Conservation (phyloP, 2,329 filamentous ascomycete genomes). For the Penicillium sp. region DNA sequence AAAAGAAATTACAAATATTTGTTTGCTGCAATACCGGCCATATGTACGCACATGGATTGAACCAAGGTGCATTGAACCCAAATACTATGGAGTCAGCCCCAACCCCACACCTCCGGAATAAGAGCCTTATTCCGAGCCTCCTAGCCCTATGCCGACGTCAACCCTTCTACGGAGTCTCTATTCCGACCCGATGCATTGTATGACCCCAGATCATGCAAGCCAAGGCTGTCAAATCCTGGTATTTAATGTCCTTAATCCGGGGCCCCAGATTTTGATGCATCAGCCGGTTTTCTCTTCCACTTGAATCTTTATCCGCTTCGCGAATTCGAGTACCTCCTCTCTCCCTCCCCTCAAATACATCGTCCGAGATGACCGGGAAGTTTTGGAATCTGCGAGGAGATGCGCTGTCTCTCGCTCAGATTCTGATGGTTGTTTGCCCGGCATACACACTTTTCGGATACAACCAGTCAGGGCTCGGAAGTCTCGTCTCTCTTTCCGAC, state of each 20-base stretch:
- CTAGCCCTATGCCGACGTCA: not conserved
- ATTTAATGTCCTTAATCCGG: constrained; percentile 1
- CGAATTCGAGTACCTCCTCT: not conserved
- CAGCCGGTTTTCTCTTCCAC: not conserved
- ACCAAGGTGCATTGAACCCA: too few species aligned
- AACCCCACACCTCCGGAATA: not conserved
- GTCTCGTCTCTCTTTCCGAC: not conserved
- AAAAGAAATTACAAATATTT: too few species aligned
- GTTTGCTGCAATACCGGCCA: too few species aligned
- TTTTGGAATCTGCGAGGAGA: not conserved
- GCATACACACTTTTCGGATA: not conserved
- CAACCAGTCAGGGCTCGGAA: not conserved
- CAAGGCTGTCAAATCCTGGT: not conserved
- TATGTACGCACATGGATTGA: too few species aligned
- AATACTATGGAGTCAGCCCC: too few species aligned
- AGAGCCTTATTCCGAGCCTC: not conserved
- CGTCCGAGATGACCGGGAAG: not conserved
- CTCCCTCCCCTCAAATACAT: not conserved
- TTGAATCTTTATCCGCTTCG: not conserved
- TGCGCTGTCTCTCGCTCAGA: not conserved
- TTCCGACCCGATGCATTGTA: constrained; percentile 7
- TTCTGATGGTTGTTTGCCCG: not conserved
- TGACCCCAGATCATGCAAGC: constrained; percentile 3
- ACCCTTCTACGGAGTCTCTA: not conserved
- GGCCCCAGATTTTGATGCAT: not conserved